These are phyloP conservation scores for Diacronema lutheri DNA, from an alignment of 78 protist genomes.

Conservation along the genomic window DNA sequence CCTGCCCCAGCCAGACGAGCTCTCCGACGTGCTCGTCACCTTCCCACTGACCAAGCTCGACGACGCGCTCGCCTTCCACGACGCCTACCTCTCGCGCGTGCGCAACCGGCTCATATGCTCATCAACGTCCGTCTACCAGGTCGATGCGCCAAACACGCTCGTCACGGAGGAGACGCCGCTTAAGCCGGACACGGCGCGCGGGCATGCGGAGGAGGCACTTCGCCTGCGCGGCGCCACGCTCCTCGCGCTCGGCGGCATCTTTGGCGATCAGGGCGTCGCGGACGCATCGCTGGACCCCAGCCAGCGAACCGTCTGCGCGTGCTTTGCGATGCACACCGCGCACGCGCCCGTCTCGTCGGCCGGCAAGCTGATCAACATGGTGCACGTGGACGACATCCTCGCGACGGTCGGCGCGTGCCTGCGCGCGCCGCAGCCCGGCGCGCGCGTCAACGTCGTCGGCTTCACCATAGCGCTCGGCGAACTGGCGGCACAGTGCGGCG, in stretches of 20 bases:
- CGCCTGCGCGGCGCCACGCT: neutral
- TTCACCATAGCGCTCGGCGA: neutral
- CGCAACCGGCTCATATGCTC: neutral
- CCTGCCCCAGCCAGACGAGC: neutral
- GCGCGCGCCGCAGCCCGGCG: neutral
- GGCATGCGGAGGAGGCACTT: neutral
- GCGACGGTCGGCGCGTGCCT: neutral
- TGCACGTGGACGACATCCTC: constrained; percentile 18
- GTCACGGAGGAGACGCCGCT: neutral
- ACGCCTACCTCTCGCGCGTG: neutral
- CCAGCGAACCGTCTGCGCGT: neutral
- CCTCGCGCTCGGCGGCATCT: constrained; percentile 5
- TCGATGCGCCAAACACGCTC: neutral
- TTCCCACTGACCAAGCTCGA: neutral
- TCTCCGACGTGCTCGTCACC: neutral
- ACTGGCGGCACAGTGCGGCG: neutral
- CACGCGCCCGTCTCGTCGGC: neutral
- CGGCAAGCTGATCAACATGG: neutral
- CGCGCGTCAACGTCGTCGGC: neutral
- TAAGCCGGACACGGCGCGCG: neutral
- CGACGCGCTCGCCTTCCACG: neutral
- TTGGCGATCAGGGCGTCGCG: constrained; percentile 12
- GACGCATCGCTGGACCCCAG: no score
- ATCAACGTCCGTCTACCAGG: neutral
- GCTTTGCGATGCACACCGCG: neutral